Conservation (phyloP, 768 basidiomycete genomes). For the Boletus vinaceobasis region DNA sequence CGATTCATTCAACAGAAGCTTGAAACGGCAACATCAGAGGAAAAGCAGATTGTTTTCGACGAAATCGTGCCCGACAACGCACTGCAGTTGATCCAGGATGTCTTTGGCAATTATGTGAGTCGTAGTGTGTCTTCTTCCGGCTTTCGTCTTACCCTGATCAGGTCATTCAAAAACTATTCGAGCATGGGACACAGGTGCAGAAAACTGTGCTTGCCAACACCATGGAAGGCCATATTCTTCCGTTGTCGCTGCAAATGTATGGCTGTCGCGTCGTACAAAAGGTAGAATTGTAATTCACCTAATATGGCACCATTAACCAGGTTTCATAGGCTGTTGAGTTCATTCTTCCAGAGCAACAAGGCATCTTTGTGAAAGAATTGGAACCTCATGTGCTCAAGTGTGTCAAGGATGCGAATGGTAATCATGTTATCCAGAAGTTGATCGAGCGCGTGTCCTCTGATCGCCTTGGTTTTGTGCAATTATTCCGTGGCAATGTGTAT, state of each 20-base stretch:
- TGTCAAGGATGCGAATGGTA: constrained; percentile 89
- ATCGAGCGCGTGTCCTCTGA: constrained; percentile 78
- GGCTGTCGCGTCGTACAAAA: constrained; percentile 96
- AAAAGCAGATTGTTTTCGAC: constrained; percentile 75
- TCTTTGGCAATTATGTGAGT: constrained; percentile 94
- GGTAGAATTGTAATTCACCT: constrained; percentile 40
- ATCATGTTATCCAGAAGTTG: constrained; percentile 93
- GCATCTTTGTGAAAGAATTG: constrained; percentile 70
- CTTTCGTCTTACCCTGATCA: constrained; percentile 29
- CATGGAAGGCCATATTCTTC: constrained; percentile 76
- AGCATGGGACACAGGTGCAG: constrained; percentile 76
- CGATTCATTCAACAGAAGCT: constrained; percentile 92
- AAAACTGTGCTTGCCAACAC: constrained; percentile 62
- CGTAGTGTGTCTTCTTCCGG: neutral
- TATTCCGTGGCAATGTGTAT: constrained; percentile 75
- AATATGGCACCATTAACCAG: constrained; percentile 1
- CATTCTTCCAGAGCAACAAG: constrained; percentile 75
- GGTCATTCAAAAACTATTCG: constrained; percentile 94
- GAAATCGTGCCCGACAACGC: constrained; percentile 81
- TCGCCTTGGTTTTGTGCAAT: constrained; percentile 67
- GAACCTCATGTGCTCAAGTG: constrained; percentile 78
- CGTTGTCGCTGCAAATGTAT: constrained; percentile 87
- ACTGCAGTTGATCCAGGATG: constrained; percentile 79
- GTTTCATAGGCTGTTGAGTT: constrained; percentile 73
- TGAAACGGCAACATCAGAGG: constrained; percentile 70